Percentiles rank a stretch among this genome's conserved stretches.
phyloP scores from a whole-genome alignment of 139 green algal species.

The Chlamydomonas sp. region DNA sequence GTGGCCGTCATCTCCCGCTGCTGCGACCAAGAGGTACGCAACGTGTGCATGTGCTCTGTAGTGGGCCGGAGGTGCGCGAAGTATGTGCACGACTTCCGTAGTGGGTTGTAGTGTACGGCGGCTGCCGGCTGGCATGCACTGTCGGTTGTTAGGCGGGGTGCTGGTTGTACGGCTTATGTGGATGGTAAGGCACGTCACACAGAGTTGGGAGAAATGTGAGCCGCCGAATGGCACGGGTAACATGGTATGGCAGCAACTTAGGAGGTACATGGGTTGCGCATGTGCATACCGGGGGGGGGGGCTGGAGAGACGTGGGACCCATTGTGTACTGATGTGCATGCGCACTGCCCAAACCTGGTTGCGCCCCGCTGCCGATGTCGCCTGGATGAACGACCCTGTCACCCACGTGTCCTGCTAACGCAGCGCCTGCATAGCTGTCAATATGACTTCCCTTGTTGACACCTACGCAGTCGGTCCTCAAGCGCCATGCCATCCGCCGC shows the following conservation, averaged over 20 bases:
- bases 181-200: too few species aligned
- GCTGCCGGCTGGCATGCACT: not conserved
- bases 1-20: slow-evolving; percentile 22
- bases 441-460: too few species aligned
- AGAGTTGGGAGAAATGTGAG: too few species aligned
- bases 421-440: too few species aligned
- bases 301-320: too few species aligned
- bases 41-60: not conserved
- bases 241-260: too few species aligned
- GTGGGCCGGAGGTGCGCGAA: not conserved
- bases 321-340: not conserved
- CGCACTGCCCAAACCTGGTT: not conserved
- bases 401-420: too few species aligned
- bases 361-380: too few species aligned
- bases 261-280: too few species aligned
- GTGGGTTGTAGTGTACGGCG: not conserved
- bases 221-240: too few species aligned
- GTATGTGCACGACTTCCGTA: not conserved
- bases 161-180: not conserved
- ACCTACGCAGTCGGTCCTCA: not conserved
- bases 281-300: too few species aligned
- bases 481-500: not conserved
- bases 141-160: not conserved
- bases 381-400: too few species aligned
- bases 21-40: slow-evolving; percentile 22